Conservation (phyloP, 768 basidiomycete species). For the Gymnopilus junonius region DNA sequence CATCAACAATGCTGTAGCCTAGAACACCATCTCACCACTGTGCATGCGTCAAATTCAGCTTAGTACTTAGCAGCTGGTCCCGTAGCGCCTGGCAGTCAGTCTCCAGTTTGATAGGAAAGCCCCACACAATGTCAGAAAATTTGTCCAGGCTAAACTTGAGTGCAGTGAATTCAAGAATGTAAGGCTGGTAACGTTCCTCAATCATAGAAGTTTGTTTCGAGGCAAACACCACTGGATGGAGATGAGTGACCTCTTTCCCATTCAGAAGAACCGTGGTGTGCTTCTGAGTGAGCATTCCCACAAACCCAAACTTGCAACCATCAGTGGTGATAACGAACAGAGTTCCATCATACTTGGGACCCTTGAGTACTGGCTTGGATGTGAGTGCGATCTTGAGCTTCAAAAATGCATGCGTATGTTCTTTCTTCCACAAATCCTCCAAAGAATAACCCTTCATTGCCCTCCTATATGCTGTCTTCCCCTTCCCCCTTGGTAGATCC, state of each 20-base stretch:
- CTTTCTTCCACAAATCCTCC: conserved; percentile 9
- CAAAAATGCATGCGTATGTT: conserved; percentile 27
- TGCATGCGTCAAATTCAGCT: conserved; percentile 34
- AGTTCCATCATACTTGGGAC: conserved; percentile 35
- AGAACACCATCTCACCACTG: conserved; percentile 40
- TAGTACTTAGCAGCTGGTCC: conserved; percentile 29
- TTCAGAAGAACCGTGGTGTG: conserved; percentile 20
- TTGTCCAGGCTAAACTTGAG: conserved; percentile 15
- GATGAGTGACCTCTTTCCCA: conserved; percentile 22
- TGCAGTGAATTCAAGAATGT: conserved; percentile 35
- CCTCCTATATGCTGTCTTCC: conserved; percentile 29
- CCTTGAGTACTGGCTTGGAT: conserved; percentile 34
- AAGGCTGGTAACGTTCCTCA: conserved; percentile 35
- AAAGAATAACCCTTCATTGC: conserved; percentile 23
- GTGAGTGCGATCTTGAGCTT: conserved; percentile 34
- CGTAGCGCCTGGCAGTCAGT: conserved; percentile 39
- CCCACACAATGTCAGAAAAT: conserved; percentile 27
- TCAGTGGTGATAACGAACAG: conserved; percentile 42
- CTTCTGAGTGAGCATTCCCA: conserved; percentile 32
- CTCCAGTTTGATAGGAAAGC: conserved; percentile 34
- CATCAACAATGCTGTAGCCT: conserved; percentile 27
- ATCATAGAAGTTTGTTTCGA: conserved; percentile 37
- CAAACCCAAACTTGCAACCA: conserved; percentile 39
- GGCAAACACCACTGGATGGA: conserved; percentile 36
- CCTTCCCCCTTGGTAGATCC: conserved; percentile 19